Base-by-base conservation (phyloP, 2,329 filamentous ascomycete genomes). In the Fusarium tjaetaba region DNA sequence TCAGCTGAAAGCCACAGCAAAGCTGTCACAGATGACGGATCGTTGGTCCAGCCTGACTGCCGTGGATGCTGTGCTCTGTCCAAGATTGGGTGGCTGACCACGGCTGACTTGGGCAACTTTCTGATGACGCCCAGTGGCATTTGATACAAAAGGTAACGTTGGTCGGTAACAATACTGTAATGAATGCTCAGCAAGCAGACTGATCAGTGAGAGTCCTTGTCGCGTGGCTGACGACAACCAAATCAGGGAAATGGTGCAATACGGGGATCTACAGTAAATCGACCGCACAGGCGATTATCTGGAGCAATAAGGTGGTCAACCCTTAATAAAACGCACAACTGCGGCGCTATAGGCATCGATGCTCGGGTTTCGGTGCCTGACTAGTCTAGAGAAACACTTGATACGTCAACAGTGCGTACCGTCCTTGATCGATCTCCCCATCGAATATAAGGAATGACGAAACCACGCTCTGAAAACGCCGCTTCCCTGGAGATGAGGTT, bases 191-290 rank as follows among this genome's bases (percentile, higher is more conserved):
- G 24, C 52, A 46, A 59, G 15, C 28, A 38, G 46, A 32, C 22
- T 32, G 42, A 26, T 26, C 26, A 26, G 26, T 26, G 26, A 45
- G 42, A 18, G 55, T 63, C 59, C 59, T 61, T 72, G 72, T 74
- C 72, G 72, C 72, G 72, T 75, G 71, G 72, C 65, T 61, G 26
- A 73, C 58, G 26, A 73, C 58, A 67, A 63, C 68, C 61, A 75
- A 73, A 75, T 74, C 72, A 74, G 58, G 72, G 71, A 74, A 74
- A 58, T 52, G 62, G 41, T 55, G 70, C 42, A 65, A 68, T 71
- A 42, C 43, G 61, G 32, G 67, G 32, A 73, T 73, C 71, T 66
- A 60, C 70, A 73, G 30, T 34, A 61, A 57, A 57, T 61, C 46
- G 49, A 46, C 58, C 60, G 61, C 65, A 57, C 57, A 49, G 61